Percentiles rank a stretch among this genome's conserved stretches.
These are phyloP conservation scores for Mycena galericulata DNA, from an alignment of 768 basidiomycete genomes.

Conservation along the genomic window DNA sequence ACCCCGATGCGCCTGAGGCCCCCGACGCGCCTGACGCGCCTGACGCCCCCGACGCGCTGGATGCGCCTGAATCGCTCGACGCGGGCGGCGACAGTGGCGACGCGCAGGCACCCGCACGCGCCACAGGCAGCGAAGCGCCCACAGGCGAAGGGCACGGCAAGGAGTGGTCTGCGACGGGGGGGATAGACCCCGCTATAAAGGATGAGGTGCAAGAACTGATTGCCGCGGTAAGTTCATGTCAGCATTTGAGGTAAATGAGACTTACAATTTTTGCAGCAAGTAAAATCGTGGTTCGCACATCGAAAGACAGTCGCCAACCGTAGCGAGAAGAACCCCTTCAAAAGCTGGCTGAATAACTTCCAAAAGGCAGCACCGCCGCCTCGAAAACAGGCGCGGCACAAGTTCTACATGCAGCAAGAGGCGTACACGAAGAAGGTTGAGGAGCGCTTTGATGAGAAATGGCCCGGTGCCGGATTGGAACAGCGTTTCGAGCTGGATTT, in stretches of 20 bases:
- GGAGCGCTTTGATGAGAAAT: neutral
- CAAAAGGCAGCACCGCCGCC: neutral
- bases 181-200: too few species aligned
- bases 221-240: neutral
- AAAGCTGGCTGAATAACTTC: neutral
- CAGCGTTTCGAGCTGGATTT: neutral
- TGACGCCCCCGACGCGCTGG: too few species aligned
- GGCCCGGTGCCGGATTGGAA: neutral
- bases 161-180: too few species aligned
- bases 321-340: neutral
- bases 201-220: too few species aligned
- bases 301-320: neutral
- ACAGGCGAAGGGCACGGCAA: too few species aligned
- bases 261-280: neutral
- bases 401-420: conserved; percentile 10
- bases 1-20: too few species aligned
- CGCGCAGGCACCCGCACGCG: too few species aligned
- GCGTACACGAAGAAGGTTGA: neutral
- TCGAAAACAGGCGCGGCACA: neutral
- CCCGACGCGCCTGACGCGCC: too few species aligned
- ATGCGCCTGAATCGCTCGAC: too few species aligned
- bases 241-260: too few species aligned
- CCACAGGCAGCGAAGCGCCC: too few species aligned
- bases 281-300: neutral
- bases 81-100: too few species aligned